A percentile compares a stretch with the other conserved stretches of the same genome.
Conservation (phyloP, 2,329 filamentous ascomycete genomes). For the Colletotrichum cordylinicola region DNA sequence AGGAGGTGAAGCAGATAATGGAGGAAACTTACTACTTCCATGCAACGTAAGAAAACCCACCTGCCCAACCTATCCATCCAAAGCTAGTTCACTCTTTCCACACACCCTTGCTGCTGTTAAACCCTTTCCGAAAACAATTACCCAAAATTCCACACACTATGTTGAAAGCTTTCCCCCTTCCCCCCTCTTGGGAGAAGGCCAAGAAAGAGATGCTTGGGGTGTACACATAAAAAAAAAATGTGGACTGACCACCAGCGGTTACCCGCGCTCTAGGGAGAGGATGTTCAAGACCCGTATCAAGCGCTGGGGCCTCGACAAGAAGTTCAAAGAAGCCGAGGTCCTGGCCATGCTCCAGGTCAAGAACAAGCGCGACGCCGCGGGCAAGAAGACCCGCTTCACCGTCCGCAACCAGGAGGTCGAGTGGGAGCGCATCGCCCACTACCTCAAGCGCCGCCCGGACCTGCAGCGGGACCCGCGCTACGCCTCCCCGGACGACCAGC, state of each 20-base stretch:
- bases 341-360: background rate
- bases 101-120: background rate
- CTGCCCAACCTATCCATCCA: background rate
- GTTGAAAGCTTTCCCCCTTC: background rate
- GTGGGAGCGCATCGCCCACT: background rate
- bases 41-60: background rate
- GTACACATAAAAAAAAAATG: background rate
- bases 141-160: background rate
- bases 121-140: background rate
- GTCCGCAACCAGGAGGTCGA: background rate
- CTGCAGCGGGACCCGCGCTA: background rate
- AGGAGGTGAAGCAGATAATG: constrained; percentile 6
- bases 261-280: background rate
- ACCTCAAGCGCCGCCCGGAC: background rate
- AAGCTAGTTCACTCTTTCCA: background rate
- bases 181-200: background rate
- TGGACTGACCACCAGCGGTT: background rate
- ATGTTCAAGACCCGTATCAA: constrained; percentile 5
- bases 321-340: constrained; percentile 5
- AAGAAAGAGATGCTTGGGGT: background rate
- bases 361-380: background rate
- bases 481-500: background rate
- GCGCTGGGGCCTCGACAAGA: constrained; percentile 2
- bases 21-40: background rate
- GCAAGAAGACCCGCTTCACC: background rate